phyloP scores from a whole-genome alignment of 2,329 filamentous ascomycete genomes.

The Penicillium sp. region DNA sequence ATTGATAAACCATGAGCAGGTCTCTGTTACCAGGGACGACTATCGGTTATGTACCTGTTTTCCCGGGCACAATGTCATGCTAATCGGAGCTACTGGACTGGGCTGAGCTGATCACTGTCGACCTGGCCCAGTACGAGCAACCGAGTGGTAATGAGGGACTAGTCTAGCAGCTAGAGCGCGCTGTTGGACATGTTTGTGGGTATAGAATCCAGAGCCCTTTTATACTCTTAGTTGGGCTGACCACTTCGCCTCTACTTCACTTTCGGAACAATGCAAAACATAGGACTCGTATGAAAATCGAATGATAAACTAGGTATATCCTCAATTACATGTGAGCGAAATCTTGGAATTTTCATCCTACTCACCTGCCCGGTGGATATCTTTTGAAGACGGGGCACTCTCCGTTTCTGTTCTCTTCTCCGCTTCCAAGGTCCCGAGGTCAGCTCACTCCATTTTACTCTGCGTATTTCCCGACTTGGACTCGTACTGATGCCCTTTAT shows the following conservation, averaged over 20 bases:
- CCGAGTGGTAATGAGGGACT: conserved; percentile 54
- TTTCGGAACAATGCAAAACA: no score
- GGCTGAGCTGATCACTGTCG: conserved; percentile 56
- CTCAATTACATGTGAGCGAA: not conserved
- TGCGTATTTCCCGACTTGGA: not conserved
- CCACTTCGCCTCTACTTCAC: no score
- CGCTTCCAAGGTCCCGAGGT: not conserved
- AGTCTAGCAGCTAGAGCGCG: conserved; percentile 53
- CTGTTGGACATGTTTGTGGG: conserved; percentile 47
- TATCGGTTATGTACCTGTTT: conserved; percentile 12
- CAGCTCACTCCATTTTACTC: not conserved
- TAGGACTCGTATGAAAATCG: not conserved
- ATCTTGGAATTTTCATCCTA: no score
- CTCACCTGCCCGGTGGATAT: not conserved
- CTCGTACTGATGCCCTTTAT: not conserved
- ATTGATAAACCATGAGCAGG: conserved; percentile 43
- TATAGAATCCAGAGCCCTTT: not conserved
- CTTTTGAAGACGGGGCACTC: not conserved
- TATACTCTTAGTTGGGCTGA: not conserved
- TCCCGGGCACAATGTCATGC: conserved; percentile 7
- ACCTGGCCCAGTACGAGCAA: conserved; percentile 52
- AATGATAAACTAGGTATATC: not conserved
- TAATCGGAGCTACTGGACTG: conserved; percentile 37
- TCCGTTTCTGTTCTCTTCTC: not conserved
- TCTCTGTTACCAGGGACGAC: conserved; percentile 47